Base-by-base conservation (phyloP, 1,284 basidiomycete genomes). In the Trametes polyzona region DNA sequence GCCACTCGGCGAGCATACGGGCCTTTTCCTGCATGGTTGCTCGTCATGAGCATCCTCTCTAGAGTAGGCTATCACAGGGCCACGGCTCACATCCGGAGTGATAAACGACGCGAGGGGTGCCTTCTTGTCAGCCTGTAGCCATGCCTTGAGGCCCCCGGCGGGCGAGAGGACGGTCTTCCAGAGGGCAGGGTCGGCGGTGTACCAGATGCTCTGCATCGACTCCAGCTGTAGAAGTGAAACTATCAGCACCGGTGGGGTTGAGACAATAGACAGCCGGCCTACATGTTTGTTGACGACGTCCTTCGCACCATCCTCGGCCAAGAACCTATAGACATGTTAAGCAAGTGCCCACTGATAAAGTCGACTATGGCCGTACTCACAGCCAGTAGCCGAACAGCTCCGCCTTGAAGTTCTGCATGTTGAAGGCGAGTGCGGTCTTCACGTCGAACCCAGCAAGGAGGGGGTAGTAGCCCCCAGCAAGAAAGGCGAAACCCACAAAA, bases 321-420 rank as follows among this genome's bases (percentile, higher is more conserved):
- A 70, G 58, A 71, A 74, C 2, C 66, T 65, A 56, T 9, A 6
- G 23, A 10, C 4, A 8, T 29, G 21, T 50, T 6, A 36, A 36
- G 37, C 23, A n/a, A 1, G 8, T 21, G 21, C 11, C 23, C 26
- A 32, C 14, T 16, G 27, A 19, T n/a, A 24, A 10, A 17, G 7
- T 14, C 2, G 2, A 35, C 8, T 10, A 7, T 16, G 7, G 21
- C n/a, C 21, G 12, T 14, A 55, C 61, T n/a, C 53, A 65, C 51
- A 62, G 56, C 69, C 69, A 73, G 53, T 75, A 76, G 1, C 70
- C 73, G 24, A 69, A 70, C 19, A 66, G 52, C 37, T 72, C 71
- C 17, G 68, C 61, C 8, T 70, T 71, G 17, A 65, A 37, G 77
- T 76, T 59, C 70, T 86, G 54, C 74, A 87, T 55, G 81, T 87